These are phyloP conservation scores for Blastobotrys arbuscula DNA, from an alignment of 1,139 yeast species.

Conservation along the genomic window DNA sequence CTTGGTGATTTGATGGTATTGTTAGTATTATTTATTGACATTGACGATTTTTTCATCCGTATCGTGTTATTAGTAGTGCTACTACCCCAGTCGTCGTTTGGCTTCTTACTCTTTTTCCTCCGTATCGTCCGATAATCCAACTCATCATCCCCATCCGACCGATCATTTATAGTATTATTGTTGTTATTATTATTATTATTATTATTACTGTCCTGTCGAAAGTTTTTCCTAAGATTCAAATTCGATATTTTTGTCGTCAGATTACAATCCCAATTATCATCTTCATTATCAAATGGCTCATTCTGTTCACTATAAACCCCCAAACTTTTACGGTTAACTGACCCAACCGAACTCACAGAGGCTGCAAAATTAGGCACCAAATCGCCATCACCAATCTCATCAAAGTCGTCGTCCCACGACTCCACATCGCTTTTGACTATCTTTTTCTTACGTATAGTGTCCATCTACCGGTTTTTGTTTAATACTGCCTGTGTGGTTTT, in stretches of 20 bases:
- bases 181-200: neutral
- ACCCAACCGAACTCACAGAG: slow-evolving; percentile 5
- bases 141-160: slow-evolving; percentile 6
- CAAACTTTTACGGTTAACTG: neutral
- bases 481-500: neutral
- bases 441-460: neutral
- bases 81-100: too few relatives aligned
- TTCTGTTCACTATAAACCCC: slow-evolving; percentile 2
- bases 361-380: slow-evolving; percentile 13
- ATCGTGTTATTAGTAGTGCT: neutral
- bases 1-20: slow-evolving; percentile 9
- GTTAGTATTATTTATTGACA: neutral
- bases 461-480: neutral
- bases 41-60: neutral
- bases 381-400: slow-evolving; percentile 14
- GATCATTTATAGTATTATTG: neutral
- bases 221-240: neutral
- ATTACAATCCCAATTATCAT: slow-evolving; percentile 5
- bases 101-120: neutral
- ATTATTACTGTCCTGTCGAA: neutral
- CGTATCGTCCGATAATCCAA: slow-evolving; percentile 6
- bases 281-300: slow-evolving; percentile 1
- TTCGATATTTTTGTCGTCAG: slow-evolving; percentile 5
- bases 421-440: slow-evolving; percentile 11
- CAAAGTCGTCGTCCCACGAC: slow-evolving; percentile 26